These are phyloP conservation scores for Magnaporthiopsis incrustans DNA, from an alignment of 2,329 filamentous ascomycete species.

Conservation along the genomic window DNA sequence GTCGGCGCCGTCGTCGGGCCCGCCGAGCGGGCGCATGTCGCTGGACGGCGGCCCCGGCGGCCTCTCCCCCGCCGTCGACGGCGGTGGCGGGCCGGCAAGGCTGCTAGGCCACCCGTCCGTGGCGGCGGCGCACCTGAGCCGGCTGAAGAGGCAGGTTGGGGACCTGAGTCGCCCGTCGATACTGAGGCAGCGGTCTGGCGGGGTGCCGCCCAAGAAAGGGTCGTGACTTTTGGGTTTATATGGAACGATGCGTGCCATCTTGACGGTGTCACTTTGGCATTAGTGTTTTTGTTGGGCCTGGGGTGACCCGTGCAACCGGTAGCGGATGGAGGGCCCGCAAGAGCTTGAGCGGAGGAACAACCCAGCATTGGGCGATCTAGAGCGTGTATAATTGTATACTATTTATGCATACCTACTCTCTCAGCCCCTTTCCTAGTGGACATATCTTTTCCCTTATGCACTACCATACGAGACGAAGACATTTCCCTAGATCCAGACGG, in stretches of 20 bases:
- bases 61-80: slow-evolving; percentile 14
- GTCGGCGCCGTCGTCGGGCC: slow-evolving; percentile 6
- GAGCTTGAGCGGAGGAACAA: no score
- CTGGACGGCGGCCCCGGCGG: slow-evolving; percentile 2
- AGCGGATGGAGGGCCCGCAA: no score
- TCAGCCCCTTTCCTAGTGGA: no score
- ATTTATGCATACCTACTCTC: no score
- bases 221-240: not conserved
- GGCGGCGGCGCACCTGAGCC: slow-evolving; percentile 37
- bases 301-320: no score
- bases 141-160: slow-evolving; percentile 24
- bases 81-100: slow-evolving; percentile 16
- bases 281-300: no score
- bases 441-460: no score
- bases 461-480: no score
- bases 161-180: slow-evolving; percentile 23
- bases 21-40: slow-evolving; percentile 14
- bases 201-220: slow-evolving; percentile 4
- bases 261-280: not conserved
- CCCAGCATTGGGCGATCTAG: no score
- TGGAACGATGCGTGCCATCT: not conserved
- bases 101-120: slow-evolving; percentile 11
- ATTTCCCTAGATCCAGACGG: no score
- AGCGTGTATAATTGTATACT: no score
- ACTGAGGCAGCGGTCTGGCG: slow-evolving; percentile 9